Conservation (phyloP, 371 early-diverging fungal genomes). For the Syncephalastrum monosporum region DNA sequence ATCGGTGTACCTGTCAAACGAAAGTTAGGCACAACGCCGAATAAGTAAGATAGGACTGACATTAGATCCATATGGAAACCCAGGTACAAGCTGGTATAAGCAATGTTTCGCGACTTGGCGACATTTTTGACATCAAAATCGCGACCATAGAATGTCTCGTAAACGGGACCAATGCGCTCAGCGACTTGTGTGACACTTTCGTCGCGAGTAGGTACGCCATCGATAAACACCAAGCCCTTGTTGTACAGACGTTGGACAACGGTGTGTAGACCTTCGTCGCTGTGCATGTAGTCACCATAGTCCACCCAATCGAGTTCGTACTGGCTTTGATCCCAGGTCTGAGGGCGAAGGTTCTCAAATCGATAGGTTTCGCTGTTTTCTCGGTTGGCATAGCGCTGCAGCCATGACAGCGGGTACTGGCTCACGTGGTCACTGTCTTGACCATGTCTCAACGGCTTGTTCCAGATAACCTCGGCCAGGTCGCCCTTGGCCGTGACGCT, state of each 20-base stretch:
- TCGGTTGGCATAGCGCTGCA: conserved; percentile 34
- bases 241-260: conserved; percentile 63
- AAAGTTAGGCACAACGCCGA: background rate
- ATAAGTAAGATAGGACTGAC: conserved; percentile 43
- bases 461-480: conserved; percentile 42
- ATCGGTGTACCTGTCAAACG: conserved; percentile 51
- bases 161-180: conserved; percentile 71
- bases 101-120: conserved; percentile 82
- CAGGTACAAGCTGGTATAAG: conserved; percentile 81
- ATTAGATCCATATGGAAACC: conserved; percentile 93
- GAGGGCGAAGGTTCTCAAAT: conserved; percentile 35
- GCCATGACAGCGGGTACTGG: conserved; percentile 38
- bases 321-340: conserved; percentile 52
- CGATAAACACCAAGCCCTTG: conserved; percentile 74
- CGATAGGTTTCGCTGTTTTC: conserved; percentile 29
- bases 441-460: conserved; percentile 37
- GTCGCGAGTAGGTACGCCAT: conserved; percentile 64
- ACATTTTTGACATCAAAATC: conserved; percentile 84
- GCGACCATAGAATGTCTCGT: conserved; percentile 82
- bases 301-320: conserved; percentile 52
- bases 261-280: conserved; percentile 52
- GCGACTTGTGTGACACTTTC: conserved; percentile 59
- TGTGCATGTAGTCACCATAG: conserved; percentile 66
- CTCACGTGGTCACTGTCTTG: conserved; percentile 41
- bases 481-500: conserved; percentile 27